These are phyloP conservation scores for Mortierella hygrophila DNA, from an alignment of 192 early-diverging fungal genomes.

Conservation along the genomic window DNA sequence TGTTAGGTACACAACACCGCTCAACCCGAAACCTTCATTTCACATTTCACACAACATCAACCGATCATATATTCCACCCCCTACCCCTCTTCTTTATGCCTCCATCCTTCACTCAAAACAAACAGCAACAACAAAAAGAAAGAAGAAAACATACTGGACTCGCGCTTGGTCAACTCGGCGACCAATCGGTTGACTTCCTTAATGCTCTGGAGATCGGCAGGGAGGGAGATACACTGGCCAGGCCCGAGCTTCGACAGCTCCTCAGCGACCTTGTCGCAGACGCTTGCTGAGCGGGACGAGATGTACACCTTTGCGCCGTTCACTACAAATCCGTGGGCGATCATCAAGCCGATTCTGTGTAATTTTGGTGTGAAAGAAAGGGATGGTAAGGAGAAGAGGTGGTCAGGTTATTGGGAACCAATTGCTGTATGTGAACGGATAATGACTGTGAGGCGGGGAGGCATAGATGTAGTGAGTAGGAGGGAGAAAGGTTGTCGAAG, in stretches of 20 bases:
- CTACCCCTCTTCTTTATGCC: not conserved
- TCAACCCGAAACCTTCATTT: not conserved
- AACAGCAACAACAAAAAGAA: not conserved
- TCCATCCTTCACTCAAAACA: not conserved
- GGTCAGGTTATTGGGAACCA: not conserved
- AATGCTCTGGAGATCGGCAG: conserved; percentile 79
- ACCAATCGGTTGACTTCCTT: conserved; percentile 72
- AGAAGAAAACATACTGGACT: conserved; percentile 61
- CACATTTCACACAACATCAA: not conserved
- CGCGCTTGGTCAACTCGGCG: conserved; percentile 66
- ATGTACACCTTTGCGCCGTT: conserved; percentile 96
- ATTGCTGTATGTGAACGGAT: no score
- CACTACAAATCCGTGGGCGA: conserved; percentile 79
- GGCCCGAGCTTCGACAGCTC: conserved; percentile 78
- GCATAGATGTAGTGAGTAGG: no score
- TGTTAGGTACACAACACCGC: not conserved
- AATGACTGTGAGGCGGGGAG: no score
- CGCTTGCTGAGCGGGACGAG: conserved; percentile 78
- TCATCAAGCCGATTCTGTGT: conserved; percentile 64
- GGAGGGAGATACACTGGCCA: conserved; percentile 79
- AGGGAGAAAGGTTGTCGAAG: no score
- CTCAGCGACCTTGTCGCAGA: conserved; percentile 70
- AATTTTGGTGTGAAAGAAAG: not conserved
- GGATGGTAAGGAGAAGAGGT: no score
- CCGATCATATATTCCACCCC: not conserved